Conservation (phyloP, 345 rosid genomes). For the Rhizophora mangle region DNA sequence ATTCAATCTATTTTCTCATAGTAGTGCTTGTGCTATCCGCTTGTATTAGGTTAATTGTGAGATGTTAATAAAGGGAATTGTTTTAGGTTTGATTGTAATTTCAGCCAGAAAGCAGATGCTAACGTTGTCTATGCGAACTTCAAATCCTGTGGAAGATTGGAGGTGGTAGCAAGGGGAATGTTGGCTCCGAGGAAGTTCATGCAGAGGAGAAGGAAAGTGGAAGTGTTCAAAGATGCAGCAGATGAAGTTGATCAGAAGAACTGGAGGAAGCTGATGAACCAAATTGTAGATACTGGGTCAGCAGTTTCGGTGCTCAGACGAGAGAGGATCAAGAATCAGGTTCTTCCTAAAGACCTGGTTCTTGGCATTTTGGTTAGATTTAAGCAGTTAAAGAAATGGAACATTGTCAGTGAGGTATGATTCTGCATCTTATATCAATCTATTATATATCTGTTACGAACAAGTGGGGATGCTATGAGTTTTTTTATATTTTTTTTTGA, state of each 20-base stretch:
- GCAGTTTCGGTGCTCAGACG: constrained; percentile 62
- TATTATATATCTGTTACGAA: background rate
- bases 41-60: too few species aligned
- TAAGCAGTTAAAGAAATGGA: constrained; percentile 90
- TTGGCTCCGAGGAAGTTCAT: constrained; percentile 70
- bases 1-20: too few species aligned
- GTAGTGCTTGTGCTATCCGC: too few species aligned
- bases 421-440: constrained; percentile 6
- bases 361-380: constrained; percentile 86
- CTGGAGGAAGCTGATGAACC: constrained; percentile 77
- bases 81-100: constrained; percentile 1
- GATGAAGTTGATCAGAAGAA: constrained; percentile 73
- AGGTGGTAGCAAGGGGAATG: constrained; percentile 74
- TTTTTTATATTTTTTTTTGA: background rate
- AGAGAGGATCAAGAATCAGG: constrained; percentile 38
- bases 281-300: constrained; percentile 67
- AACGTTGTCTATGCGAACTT: constrained; percentile 16
- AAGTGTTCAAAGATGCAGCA: constrained; percentile 65
- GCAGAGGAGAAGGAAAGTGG: constrained; percentile 69
- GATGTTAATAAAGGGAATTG: too few species aligned
- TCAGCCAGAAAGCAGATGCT: constrained; percentile 30
- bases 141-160: constrained; percentile 32
- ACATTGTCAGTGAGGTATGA: constrained; percentile 78
- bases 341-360: constrained; percentile 65
- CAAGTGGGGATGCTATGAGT: background rate